Evolutionary conservation across 495 filamentous ascomycete genomes (phyloP).

Genomic region (Aspergillus mulundensis): DNA sequence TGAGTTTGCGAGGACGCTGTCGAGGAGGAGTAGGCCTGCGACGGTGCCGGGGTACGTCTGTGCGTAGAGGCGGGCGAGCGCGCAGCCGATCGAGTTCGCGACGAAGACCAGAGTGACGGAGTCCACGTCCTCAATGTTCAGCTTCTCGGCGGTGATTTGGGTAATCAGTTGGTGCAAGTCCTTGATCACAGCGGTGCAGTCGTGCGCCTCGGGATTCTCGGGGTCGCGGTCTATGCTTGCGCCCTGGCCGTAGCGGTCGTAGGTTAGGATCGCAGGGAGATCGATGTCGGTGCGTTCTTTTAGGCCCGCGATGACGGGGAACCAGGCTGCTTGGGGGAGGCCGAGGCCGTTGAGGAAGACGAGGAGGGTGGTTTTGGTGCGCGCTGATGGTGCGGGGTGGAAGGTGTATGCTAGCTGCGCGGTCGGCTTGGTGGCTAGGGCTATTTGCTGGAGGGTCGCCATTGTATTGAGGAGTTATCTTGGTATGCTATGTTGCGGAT

Average conservation of each 20-base stretch:
- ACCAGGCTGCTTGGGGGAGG: constrained; percentile 49
- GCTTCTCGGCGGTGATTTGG: constrained; percentile 28
- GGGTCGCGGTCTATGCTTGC: constrained; percentile 52
- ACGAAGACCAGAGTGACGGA: constrained; percentile 12
- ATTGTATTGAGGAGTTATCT: neutral
- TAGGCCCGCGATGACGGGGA: constrained; percentile 40
- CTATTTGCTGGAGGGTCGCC: neutral
- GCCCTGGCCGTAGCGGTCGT: constrained; percentile 64
- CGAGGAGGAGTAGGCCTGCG: constrained; percentile 51
- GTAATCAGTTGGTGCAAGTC: constrained; percentile 51
- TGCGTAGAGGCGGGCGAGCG: constrained; percentile 54
- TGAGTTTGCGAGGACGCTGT: constrained; percentile 59
- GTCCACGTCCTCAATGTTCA: constrained; percentile 10
- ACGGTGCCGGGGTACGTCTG: constrained; percentile 42
- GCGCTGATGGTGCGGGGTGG: neutral
- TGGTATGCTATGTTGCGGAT: too few species aligned
- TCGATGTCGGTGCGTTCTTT: constrained; percentile 22
- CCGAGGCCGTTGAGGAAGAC: constrained; percentile 63
- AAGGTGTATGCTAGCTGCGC: neutral
- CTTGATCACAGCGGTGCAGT: constrained; percentile 39
- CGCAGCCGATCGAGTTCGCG: constrained; percentile 57
- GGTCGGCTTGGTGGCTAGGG: neutral
- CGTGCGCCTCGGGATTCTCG: constrained; percentile 44
- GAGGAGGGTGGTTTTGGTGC: constrained; percentile 18
- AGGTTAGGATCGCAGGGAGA: constrained; percentile 50